Evolutionary conservation across 192 early-diverging fungal genomes (phyloP).

Genomic region (Coemansia sp.): DNA sequence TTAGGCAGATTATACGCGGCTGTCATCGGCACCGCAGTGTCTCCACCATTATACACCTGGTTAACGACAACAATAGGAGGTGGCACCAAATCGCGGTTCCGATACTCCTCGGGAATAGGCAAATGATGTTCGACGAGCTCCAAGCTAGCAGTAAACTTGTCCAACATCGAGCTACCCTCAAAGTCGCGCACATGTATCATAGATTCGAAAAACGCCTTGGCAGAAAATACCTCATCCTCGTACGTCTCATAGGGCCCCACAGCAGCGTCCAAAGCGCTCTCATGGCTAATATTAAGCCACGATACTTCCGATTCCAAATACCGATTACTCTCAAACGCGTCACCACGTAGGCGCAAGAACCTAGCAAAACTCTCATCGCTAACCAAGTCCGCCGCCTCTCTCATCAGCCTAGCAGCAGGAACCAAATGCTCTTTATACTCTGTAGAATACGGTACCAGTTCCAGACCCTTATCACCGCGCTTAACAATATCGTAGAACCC

Average conservation of each 20-base stretch:
- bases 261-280: slow-evolving; percentile 65
- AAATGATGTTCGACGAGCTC: slow-evolving; percentile 65
- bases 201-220: slow-evolving; percentile 68
- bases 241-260: slow-evolving; percentile 75
- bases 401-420: slow-evolving; percentile 57
- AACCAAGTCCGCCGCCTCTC: slow-evolving; percentile 59
- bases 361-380: slow-evolving; percentile 56
- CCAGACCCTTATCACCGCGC: slow-evolving; percentile 42
- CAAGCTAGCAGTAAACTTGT: slow-evolving; percentile 64
- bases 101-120: slow-evolving; percentile 66
- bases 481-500: slow-evolving; percentile 65
- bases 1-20: slow-evolving; percentile 79
- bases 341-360: slow-evolving; percentile 60
- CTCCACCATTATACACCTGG: slow-evolving; percentile 70
- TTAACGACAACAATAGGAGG: slow-evolving; percentile 75
- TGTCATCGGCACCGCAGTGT: slow-evolving; percentile 71
- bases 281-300: slow-evolving; percentile 67
- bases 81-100: slow-evolving; percentile 59
- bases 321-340: slow-evolving; percentile 60
- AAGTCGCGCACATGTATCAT: slow-evolving; percentile 70
- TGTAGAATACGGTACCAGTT: slow-evolving; percentile 55
- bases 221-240: slow-evolving; percentile 63
- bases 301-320: slow-evolving; percentile 68
- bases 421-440: slow-evolving; percentile 60
- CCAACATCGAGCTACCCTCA: slow-evolving; percentile 55